These are phyloP conservation scores for Coprinopsis cinerea DNA, from an alignment of 768 basidiomycete genomes.

Conservation along the genomic window DNA sequence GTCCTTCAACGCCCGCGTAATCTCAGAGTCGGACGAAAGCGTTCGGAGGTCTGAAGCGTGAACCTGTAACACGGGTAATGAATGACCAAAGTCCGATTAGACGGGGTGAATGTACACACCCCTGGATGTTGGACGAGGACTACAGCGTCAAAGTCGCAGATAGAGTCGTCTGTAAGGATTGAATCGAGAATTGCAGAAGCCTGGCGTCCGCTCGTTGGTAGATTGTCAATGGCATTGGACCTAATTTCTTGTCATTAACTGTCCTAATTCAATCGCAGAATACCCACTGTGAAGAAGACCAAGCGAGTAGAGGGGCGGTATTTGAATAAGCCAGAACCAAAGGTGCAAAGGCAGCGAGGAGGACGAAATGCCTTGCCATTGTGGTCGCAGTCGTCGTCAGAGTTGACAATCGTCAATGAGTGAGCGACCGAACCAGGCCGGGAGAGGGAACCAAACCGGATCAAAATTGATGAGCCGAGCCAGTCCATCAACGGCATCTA, in stretches of 20 bases:
- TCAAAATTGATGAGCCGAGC: background rate
- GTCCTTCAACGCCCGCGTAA: conserved; percentile 40
- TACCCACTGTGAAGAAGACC: conserved; percentile 63
- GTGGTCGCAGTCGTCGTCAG: conserved; percentile 13
- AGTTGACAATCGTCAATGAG: conserved; percentile 1
- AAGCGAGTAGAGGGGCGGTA: conserved; percentile 61
- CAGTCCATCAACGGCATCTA: background rate
- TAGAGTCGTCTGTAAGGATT: conserved; percentile 36
- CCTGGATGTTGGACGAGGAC: conserved; percentile 68
- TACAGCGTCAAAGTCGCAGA: conserved; percentile 63
- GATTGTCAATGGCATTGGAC: conserved; percentile 39
- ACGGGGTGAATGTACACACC: conserved; percentile 34
- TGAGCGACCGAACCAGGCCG: conserved; percentile 11
- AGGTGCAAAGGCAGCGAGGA: conserved; percentile 41
- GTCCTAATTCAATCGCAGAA: background rate
- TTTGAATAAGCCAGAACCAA: conserved; percentile 52
- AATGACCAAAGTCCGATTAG: background rate
- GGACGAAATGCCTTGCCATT: conserved; percentile 40
- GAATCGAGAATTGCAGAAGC: conserved; percentile 35
- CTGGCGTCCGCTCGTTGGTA: conserved; percentile 28
- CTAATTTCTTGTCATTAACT: conserved; percentile 25
- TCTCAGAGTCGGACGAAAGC: conserved; percentile 38
- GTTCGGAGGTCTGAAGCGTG: conserved; percentile 72
- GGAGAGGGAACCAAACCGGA: conserved; percentile 3
- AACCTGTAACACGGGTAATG: conserved; percentile 35